These are phyloP conservation scores for Coniochaeta sp. DNA, from an alignment of 2,329 filamentous ascomycete genomes.

Conservation along the genomic window DNA sequence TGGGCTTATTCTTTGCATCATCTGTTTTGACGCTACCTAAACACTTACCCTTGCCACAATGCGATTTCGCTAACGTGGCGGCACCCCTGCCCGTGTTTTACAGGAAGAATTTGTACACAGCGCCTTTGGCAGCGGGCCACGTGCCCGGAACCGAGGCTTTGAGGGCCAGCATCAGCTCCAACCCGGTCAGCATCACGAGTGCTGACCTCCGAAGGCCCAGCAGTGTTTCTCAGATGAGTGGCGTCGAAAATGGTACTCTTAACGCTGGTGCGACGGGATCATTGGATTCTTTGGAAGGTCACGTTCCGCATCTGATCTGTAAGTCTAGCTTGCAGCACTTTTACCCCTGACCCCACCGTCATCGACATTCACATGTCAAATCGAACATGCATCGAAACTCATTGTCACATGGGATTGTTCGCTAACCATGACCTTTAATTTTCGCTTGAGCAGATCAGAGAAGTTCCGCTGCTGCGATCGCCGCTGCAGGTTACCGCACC, in stretches of 20 bases:
- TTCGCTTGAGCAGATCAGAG: constrained; percentile 10
- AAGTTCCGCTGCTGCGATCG: not conserved
- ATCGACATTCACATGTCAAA: constrained; percentile 12
- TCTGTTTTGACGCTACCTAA: not conserved
- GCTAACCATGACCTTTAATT: constrained; percentile 10
- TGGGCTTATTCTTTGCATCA: not conserved
- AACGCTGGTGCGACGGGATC: not conserved
- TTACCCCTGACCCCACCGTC: not conserved
- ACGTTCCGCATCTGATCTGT: constrained; percentile 41
- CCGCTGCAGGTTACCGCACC: constrained; percentile 5
- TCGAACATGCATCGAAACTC: not conserved
- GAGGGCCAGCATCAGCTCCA: constrained; percentile 26
- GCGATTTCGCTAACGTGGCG: not conserved
- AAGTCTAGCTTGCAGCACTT: constrained; percentile 20
- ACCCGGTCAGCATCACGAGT: constrained; percentile 26
- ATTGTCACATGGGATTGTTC: constrained; percentile 3
- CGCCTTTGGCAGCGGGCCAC: constrained; percentile 25
- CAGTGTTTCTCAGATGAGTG: constrained; percentile 18
- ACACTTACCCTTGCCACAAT: not conserved
- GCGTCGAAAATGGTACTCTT: constrained; percentile 6
- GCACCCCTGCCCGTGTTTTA: constrained; percentile 15
- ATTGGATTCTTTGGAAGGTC: constrained; percentile 22
- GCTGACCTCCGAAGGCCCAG: constrained; percentile 30
- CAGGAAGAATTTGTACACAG: constrained; percentile 36
- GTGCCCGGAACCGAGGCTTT: constrained; percentile 36